Evolutionary conservation across 345 rosid species (phyloP), one percentile per base, ranked within the genome.

Genomic region (Brassica cretica): DNA sequence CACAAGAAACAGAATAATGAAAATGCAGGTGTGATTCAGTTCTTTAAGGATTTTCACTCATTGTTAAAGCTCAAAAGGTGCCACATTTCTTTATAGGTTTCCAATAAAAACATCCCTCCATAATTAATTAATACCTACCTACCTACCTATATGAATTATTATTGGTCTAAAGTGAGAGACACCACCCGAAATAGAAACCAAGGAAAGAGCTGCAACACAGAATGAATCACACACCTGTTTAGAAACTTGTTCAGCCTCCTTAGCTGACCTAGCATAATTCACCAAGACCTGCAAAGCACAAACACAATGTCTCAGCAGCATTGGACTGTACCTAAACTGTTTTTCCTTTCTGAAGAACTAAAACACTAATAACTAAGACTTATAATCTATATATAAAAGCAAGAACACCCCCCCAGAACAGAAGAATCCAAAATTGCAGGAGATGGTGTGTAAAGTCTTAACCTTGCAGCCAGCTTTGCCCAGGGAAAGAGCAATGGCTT

Each of bases 171-270:
- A 39, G 3, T 7, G 10, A 64, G 16, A 21, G 24, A 21, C 24
- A 21, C 24, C 24, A 33, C 19, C 62, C 6, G 12, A 35, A 51
- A 53, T 46, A 32, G 66, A 35, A 70, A 63, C 16, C 66, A 77
- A 77, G 30, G 56, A 46, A 51, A 6, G 9, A 33, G 55, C 18
- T 61, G 29, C 68, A 15, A 61, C 70, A 53, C 49, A 21, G 24
- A 21, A 21, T 21, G 24, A 21, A 7, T 33, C 37, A 33, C 37
- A 33, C 70, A 92, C 97, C 97, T 92, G 89, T 79, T 88, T 87
- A 66, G 88, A 84, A 72, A 94, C 97, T 80, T 92, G 98, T 72
- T 94, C 98, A 14, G 98, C 98, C 74, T 94, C 98, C 84, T 89
- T 84, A 64, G 97, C 87, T 71, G 98, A 94, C 83, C 93, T 84